Evolutionary conservation across 805 yeast genomes (phyloP), one percentile per base, ranked within the genome.

Genomic region (Metschnikowia hibisci): DNA sequence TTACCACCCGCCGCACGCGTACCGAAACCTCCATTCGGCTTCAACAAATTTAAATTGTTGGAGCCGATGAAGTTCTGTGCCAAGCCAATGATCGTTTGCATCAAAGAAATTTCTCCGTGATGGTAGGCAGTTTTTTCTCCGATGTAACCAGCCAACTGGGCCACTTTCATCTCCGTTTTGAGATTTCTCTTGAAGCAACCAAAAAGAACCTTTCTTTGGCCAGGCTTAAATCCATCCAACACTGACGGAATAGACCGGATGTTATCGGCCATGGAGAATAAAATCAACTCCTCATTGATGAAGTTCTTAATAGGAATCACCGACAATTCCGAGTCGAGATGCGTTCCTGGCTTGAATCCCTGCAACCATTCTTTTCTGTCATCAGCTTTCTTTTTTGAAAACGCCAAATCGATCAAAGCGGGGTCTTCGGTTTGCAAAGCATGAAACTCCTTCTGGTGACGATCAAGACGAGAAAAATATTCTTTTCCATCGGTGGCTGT

Each of bases 301-400:
- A 93, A 93, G 43, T 91, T 96, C 45, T 88, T 76, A 49, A 93
- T 91, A 2, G 97, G 97, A 53, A 93, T 90, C 35, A 77, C 81
- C 3, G 67, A 68, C 43, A 89, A 57, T 3, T 77, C 74, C 14
- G 95, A 90, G 62, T 91, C 97, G 51, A 91, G 71, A 55, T 82
- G 89, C 0, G 97, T 89, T 18, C 99, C 99, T 0, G 96, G 96
- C 49, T 77, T 80, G 63, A 79, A 87, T n/a, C 81, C 82, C 57
- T 95, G 84, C 41, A 93, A 71, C 99, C 99, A 93, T 55, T 89
- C 96, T 59, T 93, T 93, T 71, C 99, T 84, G 47, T 89, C 96
- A 62, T 93, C 99, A 0, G 98, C 97, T 54, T 87, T 88, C 61
- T 85, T 87, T 64, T 93, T 93, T 3, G 96, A 84, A 58, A 93